These are phyloP conservation scores for Boletus rex-veris DNA, from an alignment of 768 basidiomycete genomes.

Conservation along the genomic window DNA sequence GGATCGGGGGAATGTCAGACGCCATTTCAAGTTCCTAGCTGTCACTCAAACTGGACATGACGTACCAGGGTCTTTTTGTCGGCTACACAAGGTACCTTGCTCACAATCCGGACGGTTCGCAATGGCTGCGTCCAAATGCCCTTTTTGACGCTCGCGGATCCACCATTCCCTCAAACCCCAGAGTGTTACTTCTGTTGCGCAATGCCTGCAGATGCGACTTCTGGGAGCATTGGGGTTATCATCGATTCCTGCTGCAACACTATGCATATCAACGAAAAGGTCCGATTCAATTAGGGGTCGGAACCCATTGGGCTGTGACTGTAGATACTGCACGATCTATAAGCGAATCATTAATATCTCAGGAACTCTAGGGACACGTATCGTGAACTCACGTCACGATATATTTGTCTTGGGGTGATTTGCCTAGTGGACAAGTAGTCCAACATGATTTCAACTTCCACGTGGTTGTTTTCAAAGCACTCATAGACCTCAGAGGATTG, in stretches of 20 bases:
- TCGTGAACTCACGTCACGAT: constrained; percentile 58
- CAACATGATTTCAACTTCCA: constrained; percentile 82
- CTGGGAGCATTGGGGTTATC: constrained; percentile 58
- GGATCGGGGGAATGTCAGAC: constrained; percentile 8
- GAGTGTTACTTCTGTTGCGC: constrained; percentile 70
- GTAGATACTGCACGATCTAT: constrained; percentile 62
- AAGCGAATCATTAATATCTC: constrained; percentile 6
- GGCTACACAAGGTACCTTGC: constrained; percentile 54
- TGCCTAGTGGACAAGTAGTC: constrained; percentile 68
- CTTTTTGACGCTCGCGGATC: constrained; percentile 72
- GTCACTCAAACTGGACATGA: constrained; percentile 1
- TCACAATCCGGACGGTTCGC: constrained; percentile 64
- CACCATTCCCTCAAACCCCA: constrained; percentile 82
- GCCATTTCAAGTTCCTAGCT: neutral
- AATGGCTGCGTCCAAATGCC: constrained; percentile 54
- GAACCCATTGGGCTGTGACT: constrained; percentile 60
- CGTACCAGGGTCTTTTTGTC: constrained; percentile 67
- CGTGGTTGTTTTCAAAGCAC: constrained; percentile 70
- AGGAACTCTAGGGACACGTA: neutral
- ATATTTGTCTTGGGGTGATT: constrained; percentile 67
- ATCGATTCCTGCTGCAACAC: constrained; percentile 51
- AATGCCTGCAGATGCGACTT: constrained; percentile 61
- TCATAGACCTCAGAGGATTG: constrained; percentile 76
- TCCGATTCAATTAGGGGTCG: constrained; percentile 64
- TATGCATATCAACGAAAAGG: constrained; percentile 67